A percentile compares a stretch with the other conserved stretches of the same genome.
phyloP scores from a whole-genome alignment of 1,284 basidiomycete genomes.

The Ceratobasidium sp. region DNA sequence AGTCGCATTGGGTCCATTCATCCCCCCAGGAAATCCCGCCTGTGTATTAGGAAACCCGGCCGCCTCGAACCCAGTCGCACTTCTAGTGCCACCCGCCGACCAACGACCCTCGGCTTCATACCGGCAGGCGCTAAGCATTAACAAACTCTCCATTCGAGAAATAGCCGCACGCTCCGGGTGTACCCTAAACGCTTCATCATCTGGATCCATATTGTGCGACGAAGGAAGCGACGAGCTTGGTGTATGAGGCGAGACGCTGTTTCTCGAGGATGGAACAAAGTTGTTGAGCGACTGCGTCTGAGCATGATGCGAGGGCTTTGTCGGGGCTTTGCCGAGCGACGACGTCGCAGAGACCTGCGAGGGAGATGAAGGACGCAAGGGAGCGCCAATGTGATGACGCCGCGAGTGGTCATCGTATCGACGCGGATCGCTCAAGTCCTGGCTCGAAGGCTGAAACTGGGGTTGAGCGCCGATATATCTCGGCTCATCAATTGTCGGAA shows the following conservation, averaged over 20 bases:
- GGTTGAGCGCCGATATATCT: neutral
- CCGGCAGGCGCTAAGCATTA: constrained; percentile 36
- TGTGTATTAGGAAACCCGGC: neutral
- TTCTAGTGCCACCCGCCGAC: neutral
- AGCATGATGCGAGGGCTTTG: neutral
- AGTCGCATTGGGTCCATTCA: neutral
- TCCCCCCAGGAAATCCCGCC: neutral
- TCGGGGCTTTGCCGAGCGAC: neutral
- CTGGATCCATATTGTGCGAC: neutral
- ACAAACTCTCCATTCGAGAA: constrained; percentile 34
- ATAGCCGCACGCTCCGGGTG: constrained; percentile 40
- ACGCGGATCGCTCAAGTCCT: constrained; percentile 11
- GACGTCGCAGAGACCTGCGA: neutral
- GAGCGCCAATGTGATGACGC: neutral
- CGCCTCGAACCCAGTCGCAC: neutral
- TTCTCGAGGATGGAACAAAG: constrained; percentile 14
- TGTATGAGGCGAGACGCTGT: constrained; percentile 19
- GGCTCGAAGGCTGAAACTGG: constrained; percentile 9
- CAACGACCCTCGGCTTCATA: constrained; percentile 16
- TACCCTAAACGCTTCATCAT: constrained; percentile 37
- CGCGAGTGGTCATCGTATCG: neutral
- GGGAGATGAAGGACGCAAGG: neutral
- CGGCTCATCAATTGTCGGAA: constrained; percentile 19
- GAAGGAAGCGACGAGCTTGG: constrained; percentile 15
- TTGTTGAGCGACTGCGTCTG: neutral